phyloP scores from a whole-genome alignment of 495 filamentous ascomycete genomes.

The Choiromyces venosus region DNA sequence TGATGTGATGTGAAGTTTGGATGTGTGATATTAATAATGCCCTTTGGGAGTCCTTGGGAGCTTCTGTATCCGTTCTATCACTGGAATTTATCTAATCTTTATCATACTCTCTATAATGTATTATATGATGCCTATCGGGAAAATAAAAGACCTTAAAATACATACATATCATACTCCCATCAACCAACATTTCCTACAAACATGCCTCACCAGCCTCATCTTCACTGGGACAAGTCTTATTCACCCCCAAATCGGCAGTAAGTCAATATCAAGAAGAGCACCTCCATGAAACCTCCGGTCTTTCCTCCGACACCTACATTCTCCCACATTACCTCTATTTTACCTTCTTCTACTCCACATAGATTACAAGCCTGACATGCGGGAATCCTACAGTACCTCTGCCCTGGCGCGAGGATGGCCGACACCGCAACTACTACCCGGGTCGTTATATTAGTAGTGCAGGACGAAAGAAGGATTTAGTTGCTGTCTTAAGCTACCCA shows the following conservation, averaged over 20 bases:
- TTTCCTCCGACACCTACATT: not conserved
- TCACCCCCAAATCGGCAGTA: no score
- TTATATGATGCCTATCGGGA: no score
- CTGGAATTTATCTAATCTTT: not conserved
- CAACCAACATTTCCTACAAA: not conserved
- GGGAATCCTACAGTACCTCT: no score
- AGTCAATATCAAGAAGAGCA: not conserved
- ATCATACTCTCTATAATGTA: not conserved
- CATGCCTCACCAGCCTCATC: no score
- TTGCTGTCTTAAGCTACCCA: no score
- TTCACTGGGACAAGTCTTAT: no score
- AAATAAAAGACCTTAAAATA: not conserved
- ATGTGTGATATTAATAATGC: not conserved
- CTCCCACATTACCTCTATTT: not conserved
- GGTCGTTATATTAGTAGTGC: no score
- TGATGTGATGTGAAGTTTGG: not conserved
- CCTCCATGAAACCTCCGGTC: not conserved
- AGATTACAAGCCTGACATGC: not conserved
- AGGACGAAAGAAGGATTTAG: no score
- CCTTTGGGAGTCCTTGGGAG: not conserved
- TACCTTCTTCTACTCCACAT: not conserved
- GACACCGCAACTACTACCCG: no score
- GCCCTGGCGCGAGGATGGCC: no score
- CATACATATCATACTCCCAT: not conserved
- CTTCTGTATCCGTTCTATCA: not conserved